These are phyloP conservation scores for Fragaria iinumae DNA, from an alignment of 306 rosid species.

Conservation along the genomic window DNA sequence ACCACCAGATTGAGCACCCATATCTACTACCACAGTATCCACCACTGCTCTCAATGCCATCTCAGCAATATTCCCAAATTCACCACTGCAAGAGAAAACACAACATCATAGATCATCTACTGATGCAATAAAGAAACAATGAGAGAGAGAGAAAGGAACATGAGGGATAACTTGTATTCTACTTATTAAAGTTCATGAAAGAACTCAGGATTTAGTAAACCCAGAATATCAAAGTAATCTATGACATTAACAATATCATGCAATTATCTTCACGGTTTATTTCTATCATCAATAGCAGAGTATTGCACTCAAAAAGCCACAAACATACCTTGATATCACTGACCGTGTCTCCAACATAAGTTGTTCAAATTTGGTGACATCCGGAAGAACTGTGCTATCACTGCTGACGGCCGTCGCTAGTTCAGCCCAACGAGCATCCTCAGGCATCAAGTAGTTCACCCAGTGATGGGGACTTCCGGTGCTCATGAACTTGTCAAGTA, in stretches of 20 bases:
- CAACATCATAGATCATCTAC: background rate
- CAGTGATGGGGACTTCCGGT: slow-evolving; percentile 66
- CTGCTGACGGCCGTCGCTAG: slow-evolving; percentile 34
- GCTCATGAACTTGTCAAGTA: slow-evolving; percentile 69
- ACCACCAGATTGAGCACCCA: slow-evolving; percentile 53
- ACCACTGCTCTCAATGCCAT: slow-evolving; percentile 60
- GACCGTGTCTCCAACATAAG: slow-evolving; percentile 73
- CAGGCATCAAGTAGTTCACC: slow-evolving; percentile 80
- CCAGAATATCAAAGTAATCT: background rate
- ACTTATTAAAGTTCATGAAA: background rate
- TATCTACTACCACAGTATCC: slow-evolving; percentile 48
- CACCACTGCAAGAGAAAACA: slow-evolving; percentile 50
- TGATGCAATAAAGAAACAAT: background rate
- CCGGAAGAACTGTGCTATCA: slow-evolving; percentile 34
- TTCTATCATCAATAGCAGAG: slow-evolving; percentile 2
- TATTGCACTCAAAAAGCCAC: slow-evolving; percentile 8
- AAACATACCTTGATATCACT: slow-evolving; percentile 75
- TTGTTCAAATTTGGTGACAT: slow-evolving; percentile 58
- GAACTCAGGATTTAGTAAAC: background rate
- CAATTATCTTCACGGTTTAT: slow-evolving; percentile 10
- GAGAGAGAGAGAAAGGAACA: background rate
- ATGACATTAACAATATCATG: slow-evolving; percentile 11
- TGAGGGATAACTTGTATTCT: background rate
- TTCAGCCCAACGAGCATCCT: slow-evolving; percentile 34
- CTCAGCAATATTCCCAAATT: slow-evolving; percentile 62